A percentile compares a stretch with the other conserved stretches of the same genome.
phyloP scores from a whole-genome alignment of 1,284 basidiomycete species.

The Pascua guehoae region DNA sequence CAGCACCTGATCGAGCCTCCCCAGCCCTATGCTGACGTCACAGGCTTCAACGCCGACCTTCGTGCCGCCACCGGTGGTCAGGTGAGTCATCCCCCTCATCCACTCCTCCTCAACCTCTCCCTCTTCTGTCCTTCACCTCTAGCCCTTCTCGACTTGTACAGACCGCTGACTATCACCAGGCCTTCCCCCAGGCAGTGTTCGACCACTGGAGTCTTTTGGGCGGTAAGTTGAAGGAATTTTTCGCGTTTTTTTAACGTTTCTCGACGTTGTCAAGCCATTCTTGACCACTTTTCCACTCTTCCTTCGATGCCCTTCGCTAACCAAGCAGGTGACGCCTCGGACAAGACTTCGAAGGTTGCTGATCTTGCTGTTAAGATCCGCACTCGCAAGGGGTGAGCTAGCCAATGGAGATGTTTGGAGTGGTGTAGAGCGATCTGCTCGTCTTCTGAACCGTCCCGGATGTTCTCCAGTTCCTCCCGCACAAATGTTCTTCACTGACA shows the following conservation, averaged over 20 bases:
- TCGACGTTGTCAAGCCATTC: background rate
- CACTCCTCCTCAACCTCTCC: slow-evolving; percentile 47
- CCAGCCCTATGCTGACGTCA: too few species aligned
- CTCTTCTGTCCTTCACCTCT: slow-evolving; percentile 98
- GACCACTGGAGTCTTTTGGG: slow-evolving; percentile 73
- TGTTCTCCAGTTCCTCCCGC: background rate
- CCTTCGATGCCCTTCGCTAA: too few species aligned
- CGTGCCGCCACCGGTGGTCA: slow-evolving; percentile 90
- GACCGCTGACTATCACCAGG: slow-evolving; percentile 58
- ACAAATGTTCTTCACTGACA: slow-evolving; percentile 12
- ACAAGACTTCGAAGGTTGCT: slow-evolving; percentile 75
- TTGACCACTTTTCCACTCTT: background rate
- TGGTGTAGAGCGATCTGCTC: too few species aligned
- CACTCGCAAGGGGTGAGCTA: slow-evolving; percentile 46
- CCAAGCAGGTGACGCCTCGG: slow-evolving; percentile 52
- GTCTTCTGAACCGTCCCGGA: slow-evolving; percentile 49
- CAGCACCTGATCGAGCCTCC: too few species aligned
- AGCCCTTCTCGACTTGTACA: slow-evolving; percentile 80
- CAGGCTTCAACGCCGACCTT: slow-evolving; percentile 96
- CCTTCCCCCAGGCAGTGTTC: slow-evolving; percentile 95
- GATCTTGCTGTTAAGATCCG: slow-evolving; percentile 81
- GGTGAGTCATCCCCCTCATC: slow-evolving; percentile 43
- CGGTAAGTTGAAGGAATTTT: background rate
- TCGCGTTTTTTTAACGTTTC: background rate
- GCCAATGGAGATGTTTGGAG: too few species aligned